Base-by-base conservation (phyloP, 2,329 filamentous ascomycete species). In the Cladosporium sp. region DNA sequence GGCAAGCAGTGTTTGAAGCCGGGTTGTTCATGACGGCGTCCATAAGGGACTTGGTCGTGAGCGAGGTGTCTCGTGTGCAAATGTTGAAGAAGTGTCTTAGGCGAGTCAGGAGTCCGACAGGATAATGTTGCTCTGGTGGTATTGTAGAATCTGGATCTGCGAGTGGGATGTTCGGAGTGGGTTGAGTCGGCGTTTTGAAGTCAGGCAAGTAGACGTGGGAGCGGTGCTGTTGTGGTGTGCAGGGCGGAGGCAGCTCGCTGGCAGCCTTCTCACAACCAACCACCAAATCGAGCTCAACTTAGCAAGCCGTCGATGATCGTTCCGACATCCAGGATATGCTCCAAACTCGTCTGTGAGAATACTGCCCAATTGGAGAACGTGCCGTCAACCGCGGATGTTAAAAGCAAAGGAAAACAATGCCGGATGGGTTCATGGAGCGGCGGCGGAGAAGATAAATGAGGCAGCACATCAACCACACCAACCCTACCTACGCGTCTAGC, bases 11-110 rank as follows among this genome's bases (percentile, higher is more conserved):
- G 42, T 19, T 49, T 30, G 4, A 49, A 36, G 47, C 40, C 19
- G 51, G 42, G 11, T 54, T 52, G 51, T 55, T 52, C 38, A 54
- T 55, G 36, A 52, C 52, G 20, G 49, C 51, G 30, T 58, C 33
- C 43, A 40, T 48, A 9, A 15, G n/a, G 18, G 36, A 40, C 13
- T 19, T 30, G 18, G 27, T 40, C 12, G 6, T n/a, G 18, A 32
- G 16, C 38, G 15, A 15, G 8, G 8, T 41, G 39, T 29, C 20
- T n/a, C n/a, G n/a, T n/a, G n/a, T n/a, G n/a, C n/a, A n/a, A 32
- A 32, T 12, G 30, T 32, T 32, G 11, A 11, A 32, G n/a, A 32
- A 32, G 30, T 32, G 32, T 35, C 32, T 35, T 7, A 35, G 32
- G 15, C n/a, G n/a, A n/a, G n/a, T n/a, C n/a, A n/a, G n/a, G n/a